phyloP scores from a whole-genome alignment of 1,139 yeast genomes.

The Magnusiomyces suaveolens region DNA sequence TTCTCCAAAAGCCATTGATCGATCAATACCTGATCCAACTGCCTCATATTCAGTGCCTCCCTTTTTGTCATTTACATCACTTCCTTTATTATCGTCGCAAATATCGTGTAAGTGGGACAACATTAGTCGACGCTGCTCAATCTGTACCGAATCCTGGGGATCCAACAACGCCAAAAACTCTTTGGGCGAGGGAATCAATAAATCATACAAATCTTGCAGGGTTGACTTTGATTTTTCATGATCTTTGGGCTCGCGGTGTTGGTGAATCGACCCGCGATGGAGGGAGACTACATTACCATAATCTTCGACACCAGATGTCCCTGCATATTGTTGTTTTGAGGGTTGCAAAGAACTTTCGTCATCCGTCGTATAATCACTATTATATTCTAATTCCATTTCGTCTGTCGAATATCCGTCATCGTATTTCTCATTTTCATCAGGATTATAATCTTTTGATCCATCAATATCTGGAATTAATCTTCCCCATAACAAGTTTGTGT shows the following conservation, averaged over 20 bases:
- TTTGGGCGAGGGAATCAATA: conserved; percentile 20
- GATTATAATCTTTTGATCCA: conserved; percentile 21
- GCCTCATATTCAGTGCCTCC: no score
- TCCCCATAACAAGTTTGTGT: conserved; percentile 19
- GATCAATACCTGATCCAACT: no score
- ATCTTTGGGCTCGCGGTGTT: not conserved
- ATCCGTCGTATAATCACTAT: conserved; percentile 16
- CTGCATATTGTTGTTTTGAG: not conserved
- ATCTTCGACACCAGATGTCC: conserved; percentile 5
- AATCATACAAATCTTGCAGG: conserved; percentile 19
- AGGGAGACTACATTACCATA: conserved; percentile 9
- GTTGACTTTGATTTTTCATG: conserved; percentile 7
- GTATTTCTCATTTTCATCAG: conserved; percentile 12
- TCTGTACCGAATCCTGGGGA: conserved; percentile 20
- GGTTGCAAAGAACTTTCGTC: conserved; percentile 14
- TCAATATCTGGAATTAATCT: conserved; percentile 23
- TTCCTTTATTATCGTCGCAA: conserved; percentile 1
- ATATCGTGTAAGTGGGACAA: conserved; percentile 11
- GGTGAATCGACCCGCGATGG: no score
- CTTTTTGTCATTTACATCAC: not conserved
- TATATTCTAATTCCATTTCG: conserved; percentile 19
- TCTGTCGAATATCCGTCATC: conserved; percentile 16
- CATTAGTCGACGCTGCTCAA: conserved; percentile 20
- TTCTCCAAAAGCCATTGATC: no score
- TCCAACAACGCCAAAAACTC: conserved; percentile 20